phyloP scores from a whole-genome alignment of 331 rosid genomes.

The Rosa hybrid region DNA sequence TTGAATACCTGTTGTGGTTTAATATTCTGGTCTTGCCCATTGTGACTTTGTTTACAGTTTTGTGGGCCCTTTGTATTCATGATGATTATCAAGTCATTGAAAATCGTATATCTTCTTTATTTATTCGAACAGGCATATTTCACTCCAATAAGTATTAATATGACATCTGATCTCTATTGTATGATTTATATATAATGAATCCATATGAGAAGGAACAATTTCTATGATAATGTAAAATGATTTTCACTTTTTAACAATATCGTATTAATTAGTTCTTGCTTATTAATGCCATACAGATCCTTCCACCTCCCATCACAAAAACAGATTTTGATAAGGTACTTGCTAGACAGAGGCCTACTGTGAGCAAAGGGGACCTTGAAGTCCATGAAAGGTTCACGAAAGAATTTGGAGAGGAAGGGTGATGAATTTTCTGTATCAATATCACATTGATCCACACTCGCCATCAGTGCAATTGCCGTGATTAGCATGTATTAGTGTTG shows the following conservation, averaged over 20 bases:
- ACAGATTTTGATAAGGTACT: conserved; percentile 90
- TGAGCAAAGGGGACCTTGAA: conserved; percentile 88
- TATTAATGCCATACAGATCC: conserved; percentile 64
- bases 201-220: background rate
- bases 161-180: background rate
- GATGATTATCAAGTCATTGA: background rate
- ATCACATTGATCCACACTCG: conserved; percentile 33
- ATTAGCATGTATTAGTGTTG: conserved; percentile 45
- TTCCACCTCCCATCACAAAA: conserved; percentile 85
- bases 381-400: conserved; percentile 93
- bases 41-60: background rate
- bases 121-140: background rate
- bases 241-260: background rate
- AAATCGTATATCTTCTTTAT: background rate
- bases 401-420: conserved; percentile 99
- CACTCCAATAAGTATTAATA: background rate
- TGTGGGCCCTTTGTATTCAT: background rate
- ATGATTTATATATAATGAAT: background rate
- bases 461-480: conserved; percentile 29
- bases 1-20: background rate
- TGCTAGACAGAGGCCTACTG: conserved; percentile 93
- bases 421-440: conserved; percentile 40
- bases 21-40: background rate
- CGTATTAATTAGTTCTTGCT: conserved; percentile 15
- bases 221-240: background rate